phyloP scores from a whole-genome alignment of 2,329 filamentous ascomycete genomes.

The Aphanoascus verrucosus region DNA sequence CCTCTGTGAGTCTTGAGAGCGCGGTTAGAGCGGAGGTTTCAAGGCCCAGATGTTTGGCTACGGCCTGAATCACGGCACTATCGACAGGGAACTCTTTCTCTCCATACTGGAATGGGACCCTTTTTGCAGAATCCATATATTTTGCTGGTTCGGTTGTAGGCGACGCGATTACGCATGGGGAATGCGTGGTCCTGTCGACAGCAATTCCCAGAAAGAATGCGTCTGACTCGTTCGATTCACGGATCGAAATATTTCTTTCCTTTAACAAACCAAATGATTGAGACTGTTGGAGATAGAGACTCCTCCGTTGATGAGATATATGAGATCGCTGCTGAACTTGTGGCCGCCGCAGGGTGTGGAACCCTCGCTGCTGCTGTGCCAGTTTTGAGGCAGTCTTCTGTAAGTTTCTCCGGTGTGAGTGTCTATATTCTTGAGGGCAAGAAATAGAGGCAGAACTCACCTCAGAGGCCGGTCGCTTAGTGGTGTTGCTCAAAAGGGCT shows the following conservation, averaged over 20 bases:
- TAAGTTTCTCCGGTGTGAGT: conserved; percentile 5
- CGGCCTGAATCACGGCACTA: conserved; percentile 29
- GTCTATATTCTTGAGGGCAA: neutral
- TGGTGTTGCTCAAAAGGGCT: conserved; percentile 42
- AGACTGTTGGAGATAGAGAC: conserved; percentile 46
- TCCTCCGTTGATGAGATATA: conserved; percentile 35
- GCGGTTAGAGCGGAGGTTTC: conserved; percentile 36
- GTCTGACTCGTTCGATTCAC: conserved; percentile 28
- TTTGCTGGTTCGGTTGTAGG: conserved; percentile 38
- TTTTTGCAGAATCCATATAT: conserved; percentile 37
- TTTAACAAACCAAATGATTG: conserved; percentile 48
- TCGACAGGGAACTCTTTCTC: conserved; percentile 38
- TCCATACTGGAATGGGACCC: conserved; percentile 53
- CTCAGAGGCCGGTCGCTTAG: conserved; percentile 19
- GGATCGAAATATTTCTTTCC: conserved; percentile 38
- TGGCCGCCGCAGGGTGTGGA: conserved; percentile 39
- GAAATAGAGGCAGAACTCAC: conserved; percentile 17
- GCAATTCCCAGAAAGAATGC: conserved; percentile 51
- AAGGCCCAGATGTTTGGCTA: conserved; percentile 45
- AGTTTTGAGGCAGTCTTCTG: conserved; percentile 14
- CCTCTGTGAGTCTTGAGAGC: conserved; percentile 42
- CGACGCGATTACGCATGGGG: conserved; percentile 54
- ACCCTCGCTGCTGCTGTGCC: conserved; percentile 41
- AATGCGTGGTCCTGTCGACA: conserved; percentile 52
- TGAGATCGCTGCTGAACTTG: neutral